A percentile compares a stretch with the other conserved stretches of the same genome.
phyloP scores from a whole-genome alignment of 1,284 basidiomycete genomes.

The Pyrrhoderma noxium region DNA sequence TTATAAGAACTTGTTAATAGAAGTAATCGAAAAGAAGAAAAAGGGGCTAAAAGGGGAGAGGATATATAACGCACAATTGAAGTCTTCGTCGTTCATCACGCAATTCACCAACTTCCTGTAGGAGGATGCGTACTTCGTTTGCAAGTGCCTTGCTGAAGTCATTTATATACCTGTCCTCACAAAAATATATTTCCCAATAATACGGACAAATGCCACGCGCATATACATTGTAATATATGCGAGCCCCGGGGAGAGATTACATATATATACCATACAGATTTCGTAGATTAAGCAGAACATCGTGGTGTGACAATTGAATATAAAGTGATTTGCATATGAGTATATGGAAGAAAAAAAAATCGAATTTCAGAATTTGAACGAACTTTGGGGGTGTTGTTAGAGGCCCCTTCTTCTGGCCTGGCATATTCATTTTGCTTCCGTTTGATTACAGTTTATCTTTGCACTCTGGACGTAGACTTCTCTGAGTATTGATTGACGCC shows the following conservation, averaged over 20 bases:
- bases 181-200: not conserved
- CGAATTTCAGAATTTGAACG: too few relatives aligned
- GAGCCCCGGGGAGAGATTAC: too few relatives aligned
- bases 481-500: too few relatives aligned
- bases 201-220: not conserved
- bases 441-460: too few relatives aligned
- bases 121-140: conserved; percentile 48
- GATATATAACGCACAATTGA: conserved; percentile 47
- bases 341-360: too few relatives aligned
- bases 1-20: not conserved
- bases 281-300: too few relatives aligned
- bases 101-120: conserved; percentile 67
- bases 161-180: conserved; percentile 48
- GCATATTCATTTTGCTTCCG: not conserved
- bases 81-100: conserved; percentile 63
- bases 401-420: conserved; percentile 6
- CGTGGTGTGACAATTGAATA: too few relatives aligned
- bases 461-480: too few relatives aligned
- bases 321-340: too few relatives aligned
- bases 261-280: too few relatives aligned
- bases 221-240: too few relatives aligned
- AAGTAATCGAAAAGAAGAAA: not conserved
- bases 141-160: conserved; percentile 64
- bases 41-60: not conserved
- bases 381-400: conserved; percentile 11